phyloP scores from a whole-genome alignment of 2,329 filamentous ascomycete species.

The Paraconiothyrium sp. region DNA sequence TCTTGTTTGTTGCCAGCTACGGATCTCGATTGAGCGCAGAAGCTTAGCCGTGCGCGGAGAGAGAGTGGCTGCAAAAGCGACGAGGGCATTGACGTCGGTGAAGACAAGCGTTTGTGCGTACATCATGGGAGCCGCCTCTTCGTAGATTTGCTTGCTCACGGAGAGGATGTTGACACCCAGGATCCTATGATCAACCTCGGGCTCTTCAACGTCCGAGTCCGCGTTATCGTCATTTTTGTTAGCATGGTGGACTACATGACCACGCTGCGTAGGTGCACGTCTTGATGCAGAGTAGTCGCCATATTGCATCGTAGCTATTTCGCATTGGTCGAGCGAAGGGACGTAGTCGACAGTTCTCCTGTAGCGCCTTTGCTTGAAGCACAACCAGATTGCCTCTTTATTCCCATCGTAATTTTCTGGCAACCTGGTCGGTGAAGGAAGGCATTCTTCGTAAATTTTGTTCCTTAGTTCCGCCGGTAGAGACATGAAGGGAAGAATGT shows the following conservation, averaged over 20 bases:
- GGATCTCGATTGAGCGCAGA: constrained; percentile 27
- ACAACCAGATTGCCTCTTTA: constrained; percentile 18
- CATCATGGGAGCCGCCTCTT: constrained; percentile 24
- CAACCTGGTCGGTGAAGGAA: constrained; percentile 16
- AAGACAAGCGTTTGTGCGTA: constrained; percentile 24
- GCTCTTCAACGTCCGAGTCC: constrained; percentile 11
- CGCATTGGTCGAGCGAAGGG: constrained; percentile 4
- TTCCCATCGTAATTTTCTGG: constrained; percentile 1
- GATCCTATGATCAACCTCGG: constrained; percentile 7
- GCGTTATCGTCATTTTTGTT: neutral
- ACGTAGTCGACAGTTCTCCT: constrained; percentile 23
- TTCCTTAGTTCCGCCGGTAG: constrained; percentile 28
- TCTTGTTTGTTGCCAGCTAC: constrained; percentile 21
- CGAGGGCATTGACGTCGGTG: constrained; percentile 21
- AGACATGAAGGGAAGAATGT: constrained; percentile 28
- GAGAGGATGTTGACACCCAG: constrained; percentile 18
- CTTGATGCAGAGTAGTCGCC: neutral
- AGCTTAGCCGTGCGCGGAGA: constrained; percentile 25
- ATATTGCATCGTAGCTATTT: neutral
- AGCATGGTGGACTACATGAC: neutral
- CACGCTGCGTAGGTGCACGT: neutral
- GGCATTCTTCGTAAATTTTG: constrained; percentile 23
- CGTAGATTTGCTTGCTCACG: constrained; percentile 20
- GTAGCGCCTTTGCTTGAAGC: constrained; percentile 19
- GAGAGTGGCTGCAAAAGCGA: constrained; percentile 23